Base-by-base conservation (phyloP, 139 green algal genomes). In the Closterium sp. region DNA sequence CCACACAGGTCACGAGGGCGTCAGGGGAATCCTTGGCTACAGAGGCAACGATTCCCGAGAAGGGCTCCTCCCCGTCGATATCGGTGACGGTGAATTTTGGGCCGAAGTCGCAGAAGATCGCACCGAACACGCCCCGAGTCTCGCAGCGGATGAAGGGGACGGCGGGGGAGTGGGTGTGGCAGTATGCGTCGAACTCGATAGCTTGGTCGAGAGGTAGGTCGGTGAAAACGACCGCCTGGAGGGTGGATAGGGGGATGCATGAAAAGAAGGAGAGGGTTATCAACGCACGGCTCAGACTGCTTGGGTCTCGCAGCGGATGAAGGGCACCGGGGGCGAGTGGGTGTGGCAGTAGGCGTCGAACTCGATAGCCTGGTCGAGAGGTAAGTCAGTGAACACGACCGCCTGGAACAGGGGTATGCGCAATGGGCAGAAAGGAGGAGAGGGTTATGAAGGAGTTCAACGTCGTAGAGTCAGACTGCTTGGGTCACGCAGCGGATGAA, bases 91-190 rank as follows among this genome's bases (percentile, higher is more conserved):
- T 95, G 92, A 99, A 99, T 4, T 86, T 32, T 1, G 96, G 94
- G 0, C 98, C 98, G 95, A 99, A 99, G 96, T 99, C 98, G 89
- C 95, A 97, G 95, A 99, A 99, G 1, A 99, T 96, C 73, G 90
- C 95, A 42, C 96, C 97, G 95, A 99, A 99, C 24, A 99, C 97
- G 70, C 98, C 98, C 10, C 95, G 94, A 9, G 97, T 97, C 90
- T 99, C 95, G 30, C 96, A 96, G 21, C 95, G 93, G 70, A 99
- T 97, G 96, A 99, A 99, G 27, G 97, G 94, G 38, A 98, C 97
- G 17, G 94, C 70, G 62, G 95, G 62, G 62, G 13, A 27, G 62
- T 79, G 62, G 1, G 62, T 13, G 62, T 79, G 62, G 62, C 62
- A 79, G 62, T 79, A 79, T 4, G 62, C 62, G 13, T 79, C 62